Conservation (phyloP, 805 yeast species). For the Komagataella pastoris region DNA sequence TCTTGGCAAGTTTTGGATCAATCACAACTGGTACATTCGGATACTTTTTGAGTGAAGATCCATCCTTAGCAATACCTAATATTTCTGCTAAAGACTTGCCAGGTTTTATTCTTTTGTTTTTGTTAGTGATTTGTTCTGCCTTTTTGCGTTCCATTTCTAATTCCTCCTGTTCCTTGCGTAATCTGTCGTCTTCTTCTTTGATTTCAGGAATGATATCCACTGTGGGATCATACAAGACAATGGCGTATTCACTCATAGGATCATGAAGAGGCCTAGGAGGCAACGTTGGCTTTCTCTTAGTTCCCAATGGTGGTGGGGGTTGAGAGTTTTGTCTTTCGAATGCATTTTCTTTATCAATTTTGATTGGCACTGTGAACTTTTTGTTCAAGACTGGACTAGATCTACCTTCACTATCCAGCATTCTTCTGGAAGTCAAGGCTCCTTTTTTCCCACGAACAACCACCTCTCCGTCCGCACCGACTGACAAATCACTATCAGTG, state of each 20-base stretch:
- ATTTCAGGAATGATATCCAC: slow-evolving; percentile 42
- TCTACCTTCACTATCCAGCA: slow-evolving; percentile 23
- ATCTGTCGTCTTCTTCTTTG: slow-evolving; percentile 14
- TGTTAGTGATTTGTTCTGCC: slow-evolving; percentile 7
- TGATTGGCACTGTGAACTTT: slow-evolving; percentile 53
- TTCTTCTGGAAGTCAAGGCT: slow-evolving; percentile 46
- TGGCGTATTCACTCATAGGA: slow-evolving; percentile 86
- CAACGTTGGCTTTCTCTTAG: slow-evolving; percentile 48
- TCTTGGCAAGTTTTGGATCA: slow-evolving; percentile 76
- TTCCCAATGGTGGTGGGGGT: slow-evolving; percentile 80
- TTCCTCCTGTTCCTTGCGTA: slow-evolving; percentile 5
- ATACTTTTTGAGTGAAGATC: slow-evolving; percentile 37
- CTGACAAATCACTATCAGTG: slow-evolving; percentile 19
- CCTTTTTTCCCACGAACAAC: slow-evolving; percentile 28
- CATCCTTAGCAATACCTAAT: slow-evolving; percentile 50
- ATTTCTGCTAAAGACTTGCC: slow-evolving; percentile 70
- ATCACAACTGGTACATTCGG: slow-evolving; percentile 93
- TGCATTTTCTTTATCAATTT: slow-evolving; percentile 22
- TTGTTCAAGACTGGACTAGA: slow-evolving; percentile 28
- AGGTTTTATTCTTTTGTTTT: slow-evolving; percentile 16
- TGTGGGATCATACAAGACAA: slow-evolving; percentile 91
- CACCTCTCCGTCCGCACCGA: slow-evolving; percentile 16
- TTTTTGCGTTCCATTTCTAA: slow-evolving; percentile 13
- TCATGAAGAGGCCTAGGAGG: slow-evolving; percentile 94
- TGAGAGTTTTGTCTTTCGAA: slow-evolving; percentile 14